Percentiles rank a stretch among this genome's conserved stretches.
Evolutionary conservation across 768 basidiomycete species (phyloP).

Genomic region (Suillus paluster): DNA sequence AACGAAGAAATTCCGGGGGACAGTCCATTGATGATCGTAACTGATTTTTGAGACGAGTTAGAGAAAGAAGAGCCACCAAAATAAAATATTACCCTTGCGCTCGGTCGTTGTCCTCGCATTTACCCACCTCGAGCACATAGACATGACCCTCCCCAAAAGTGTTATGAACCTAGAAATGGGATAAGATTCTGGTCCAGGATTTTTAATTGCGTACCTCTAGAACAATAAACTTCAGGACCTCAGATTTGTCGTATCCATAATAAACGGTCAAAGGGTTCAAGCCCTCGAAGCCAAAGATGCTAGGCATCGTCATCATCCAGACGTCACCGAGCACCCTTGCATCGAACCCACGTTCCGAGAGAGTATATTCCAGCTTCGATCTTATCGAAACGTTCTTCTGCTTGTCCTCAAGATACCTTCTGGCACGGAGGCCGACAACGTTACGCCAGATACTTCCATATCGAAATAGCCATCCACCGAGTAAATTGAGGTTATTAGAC

Average conservation of each 20-base stretch:
- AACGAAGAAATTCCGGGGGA: slow-evolving; percentile 72
- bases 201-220: slow-evolving; percentile 52
- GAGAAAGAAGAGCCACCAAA: not conserved
- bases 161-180: slow-evolving; percentile 58
- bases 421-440: slow-evolving; percentile 50
- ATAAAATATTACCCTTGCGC: slow-evolving; percentile 36
- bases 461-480: slow-evolving; percentile 54
- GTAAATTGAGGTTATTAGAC: slow-evolving; percentile 44
- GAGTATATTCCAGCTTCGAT: slow-evolving; percentile 43
- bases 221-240: slow-evolving; percentile 46
- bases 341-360: slow-evolving; percentile 36
- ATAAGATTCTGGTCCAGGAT: not conserved
- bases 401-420: slow-evolving; percentile 45
- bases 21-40: slow-evolving; percentile 67
- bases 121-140: slow-evolving; percentile 53
- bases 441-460: slow-evolving; percentile 52
- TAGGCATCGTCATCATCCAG: slow-evolving; percentile 81
- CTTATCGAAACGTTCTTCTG: slow-evolving; percentile 33
- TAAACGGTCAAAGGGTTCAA: slow-evolving; percentile 76
- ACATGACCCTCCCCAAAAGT: slow-evolving; percentile 75
- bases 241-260: slow-evolving; percentile 52
- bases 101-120: slow-evolving; percentile 44
- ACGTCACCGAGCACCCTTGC: slow-evolving; percentile 44
- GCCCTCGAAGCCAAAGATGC: slow-evolving; percentile 65
- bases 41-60: slow-evolving; percentile 29